Evolutionary conservation across 2,329 filamentous ascomycete species (phyloP).

Genomic region (Monilinia laxa): DNA sequence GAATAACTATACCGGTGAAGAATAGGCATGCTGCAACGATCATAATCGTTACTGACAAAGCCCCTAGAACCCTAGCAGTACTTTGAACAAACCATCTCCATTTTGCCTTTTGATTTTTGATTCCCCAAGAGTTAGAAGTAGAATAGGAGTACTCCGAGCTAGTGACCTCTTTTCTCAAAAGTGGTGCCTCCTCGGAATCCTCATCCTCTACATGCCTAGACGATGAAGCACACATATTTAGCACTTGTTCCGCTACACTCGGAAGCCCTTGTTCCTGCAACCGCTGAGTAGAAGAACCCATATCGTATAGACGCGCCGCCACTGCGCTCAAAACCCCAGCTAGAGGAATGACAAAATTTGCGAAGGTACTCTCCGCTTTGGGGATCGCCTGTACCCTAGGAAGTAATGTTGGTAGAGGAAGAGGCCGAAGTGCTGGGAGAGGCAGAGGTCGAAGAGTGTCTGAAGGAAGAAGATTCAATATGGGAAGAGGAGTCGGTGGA

Average conservation of each 20-base stretch:
- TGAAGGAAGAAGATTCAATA: neutral
- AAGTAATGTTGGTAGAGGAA: neutral
- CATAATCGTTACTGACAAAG: slow-evolving; percentile 29
- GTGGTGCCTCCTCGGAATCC: slow-evolving; percentile 31
- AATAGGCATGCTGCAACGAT: slow-evolving; percentile 36
- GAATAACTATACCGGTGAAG: slow-evolving; percentile 19
- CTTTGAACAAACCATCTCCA: slow-evolving; percentile 30
- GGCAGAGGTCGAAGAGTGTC: neutral
- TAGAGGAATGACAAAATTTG: slow-evolving; percentile 31
- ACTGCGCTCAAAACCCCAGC: slow-evolving; percentile 29
- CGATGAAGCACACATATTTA: slow-evolving; percentile 9
- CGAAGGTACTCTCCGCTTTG: slow-evolving; percentile 22
- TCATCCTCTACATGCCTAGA: slow-evolving; percentile 11
- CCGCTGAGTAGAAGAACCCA: slow-evolving; percentile 27
- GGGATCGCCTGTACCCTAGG: slow-evolving; percentile 8
- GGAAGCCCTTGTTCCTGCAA: slow-evolving; percentile 10
- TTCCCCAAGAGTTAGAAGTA: neutral
- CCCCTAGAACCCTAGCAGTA: slow-evolving; percentile 34
- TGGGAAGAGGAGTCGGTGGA: neutral
- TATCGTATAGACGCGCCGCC: slow-evolving; percentile 32
- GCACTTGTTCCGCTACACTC: slow-evolving; percentile 11
- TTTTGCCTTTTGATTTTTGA: neutral
- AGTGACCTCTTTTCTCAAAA: slow-evolving; percentile 28
- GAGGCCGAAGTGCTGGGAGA: neutral
- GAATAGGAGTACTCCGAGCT: slow-evolving; percentile 11